Evolutionary conservation across 2,329 filamentous ascomycete genomes (phyloP), one percentile per base, ranked within the genome.

Genomic region (Fusarium nelsonii): DNA sequence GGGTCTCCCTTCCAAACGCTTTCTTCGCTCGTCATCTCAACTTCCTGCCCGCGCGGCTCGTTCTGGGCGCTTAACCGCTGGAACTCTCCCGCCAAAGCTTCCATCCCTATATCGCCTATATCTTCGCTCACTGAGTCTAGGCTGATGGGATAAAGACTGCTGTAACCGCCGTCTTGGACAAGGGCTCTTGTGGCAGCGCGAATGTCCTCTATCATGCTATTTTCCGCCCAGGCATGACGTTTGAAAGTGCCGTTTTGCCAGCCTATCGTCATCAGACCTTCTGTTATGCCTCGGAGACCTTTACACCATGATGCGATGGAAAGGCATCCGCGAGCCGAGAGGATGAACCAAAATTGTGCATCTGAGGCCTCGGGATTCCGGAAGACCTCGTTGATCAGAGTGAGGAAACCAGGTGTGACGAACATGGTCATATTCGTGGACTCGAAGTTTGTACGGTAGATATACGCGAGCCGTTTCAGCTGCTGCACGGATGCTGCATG

Each of bases 251-350:
- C 63, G 1, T 53, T 65, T 6, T 40, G 61, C 54, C 54, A 61
- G 0, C 63, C 63, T 2, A 65, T 41, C 0, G 54, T n/a, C 61
- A 65, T 65, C 2, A 65, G 15, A 1, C 61, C 63, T 20, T 65
- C 55, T 6, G 62, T 49, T 0, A 50, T 65, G 2, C 63, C 63
- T 1, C 61, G 43, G 1, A 65, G 43, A 3, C 63, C 61, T 40
- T 20, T 65, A 26, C 63, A 65, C 63, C 63, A 65, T 5, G n/a
- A 36, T 14, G 63, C 63, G 10, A 65, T 20, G 0, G 61, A 65
- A 0, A 65, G 1, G 12, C 43, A 65, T 2, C 61, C 61, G 1
- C 63, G 63, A 0, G 62, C 43, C 2, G 48, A 16, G 1, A 65
- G 6, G 0, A 65, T 65, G 30, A 65, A 65, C 48, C 57, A 61